A percentile compares a stretch with the other conserved stretches of the same genome.
These are phyloP conservation scores for Penicillium expansum DNA, from an alignment of 2,329 filamentous ascomycete species.

Conservation along the genomic window DNA sequence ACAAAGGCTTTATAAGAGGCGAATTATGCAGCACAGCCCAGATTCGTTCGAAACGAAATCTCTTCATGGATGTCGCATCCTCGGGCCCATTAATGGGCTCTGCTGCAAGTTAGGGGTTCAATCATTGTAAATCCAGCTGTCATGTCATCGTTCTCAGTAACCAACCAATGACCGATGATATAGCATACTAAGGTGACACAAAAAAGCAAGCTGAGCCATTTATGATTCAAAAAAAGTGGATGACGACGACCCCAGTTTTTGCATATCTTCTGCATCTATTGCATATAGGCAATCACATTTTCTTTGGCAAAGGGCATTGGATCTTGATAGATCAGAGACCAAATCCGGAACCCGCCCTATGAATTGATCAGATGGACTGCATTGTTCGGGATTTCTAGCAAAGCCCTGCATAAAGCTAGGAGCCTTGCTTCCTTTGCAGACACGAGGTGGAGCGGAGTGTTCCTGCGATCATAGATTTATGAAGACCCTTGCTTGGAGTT, in stretches of 20 bases:
- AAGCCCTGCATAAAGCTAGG: slow-evolving; percentile 8
- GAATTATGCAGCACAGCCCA: background rate
- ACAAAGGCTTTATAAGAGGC: slow-evolving; percentile 1
- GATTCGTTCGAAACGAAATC: background rate
- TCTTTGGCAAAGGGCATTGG: background rate
- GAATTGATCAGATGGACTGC: background rate
- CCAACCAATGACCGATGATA: background rate
- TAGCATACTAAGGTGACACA: background rate
- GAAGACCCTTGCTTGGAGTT: slow-evolving; percentile 19
- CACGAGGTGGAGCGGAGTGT: slow-evolving; percentile 13
- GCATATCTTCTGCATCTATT: slow-evolving; percentile 15
- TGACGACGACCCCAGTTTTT: slow-evolving; percentile 6
- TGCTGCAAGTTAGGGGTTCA: slow-evolving; percentile 9
- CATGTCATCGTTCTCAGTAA: slow-evolving; percentile 19
- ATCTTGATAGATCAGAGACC: background rate
- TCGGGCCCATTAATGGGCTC: background rate
- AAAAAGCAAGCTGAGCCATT: slow-evolving; percentile 4
- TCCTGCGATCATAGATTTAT: background rate
- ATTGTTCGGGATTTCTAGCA: background rate
- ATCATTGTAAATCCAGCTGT: slow-evolving; percentile 22
- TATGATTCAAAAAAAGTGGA: background rate
- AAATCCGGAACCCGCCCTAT: background rate
- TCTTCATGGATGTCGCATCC: slow-evolving; percentile 1
- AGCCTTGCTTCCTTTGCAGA: slow-evolving; percentile 16
- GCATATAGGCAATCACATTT: slow-evolving; percentile 19